A percentile compares a stretch with the other conserved stretches of the same genome.
phyloP scores from a whole-genome alignment of 2,329 filamentous ascomycete genomes.

The Sarocladium oryzae region DNA sequence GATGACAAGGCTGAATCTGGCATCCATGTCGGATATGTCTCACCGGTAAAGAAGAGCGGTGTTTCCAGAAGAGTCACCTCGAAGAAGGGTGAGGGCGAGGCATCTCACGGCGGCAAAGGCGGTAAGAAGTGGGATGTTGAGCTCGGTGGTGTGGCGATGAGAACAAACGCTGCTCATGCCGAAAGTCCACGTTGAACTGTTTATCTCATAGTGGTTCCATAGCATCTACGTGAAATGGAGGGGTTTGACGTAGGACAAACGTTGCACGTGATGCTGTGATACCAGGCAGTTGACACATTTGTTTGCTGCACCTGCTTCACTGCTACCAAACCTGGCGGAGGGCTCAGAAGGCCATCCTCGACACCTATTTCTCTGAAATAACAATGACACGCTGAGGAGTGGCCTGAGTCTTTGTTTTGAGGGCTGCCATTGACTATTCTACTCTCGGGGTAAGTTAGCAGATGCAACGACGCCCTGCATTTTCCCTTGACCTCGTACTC shows the following conservation, averaged over 20 bases:
- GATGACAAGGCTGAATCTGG: slow-evolving; percentile 15
- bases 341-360: too few species aligned
- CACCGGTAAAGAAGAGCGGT: slow-evolving; percentile 14
- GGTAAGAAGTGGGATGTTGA: slow-evolving; percentile 10
- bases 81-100: slow-evolving; percentile 2
- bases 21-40: slow-evolving; percentile 2
- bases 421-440: neutral
- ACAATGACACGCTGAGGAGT: too few species aligned
- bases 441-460: neutral
- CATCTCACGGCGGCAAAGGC: neutral
- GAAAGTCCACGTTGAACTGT: neutral
- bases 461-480: neutral
- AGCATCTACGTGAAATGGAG: too few species aligned
- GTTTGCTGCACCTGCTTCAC: neutral
- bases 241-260: too few species aligned
- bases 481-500: neutral
- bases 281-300: neutral
- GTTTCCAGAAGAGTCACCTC: slow-evolving; percentile 11
- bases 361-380: too few species aligned
- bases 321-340: too few species aligned
- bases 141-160: slow-evolving; percentile 8
- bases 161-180: neutral
- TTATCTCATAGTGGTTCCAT: too few species aligned
- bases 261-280: slow-evolving; percentile 2
- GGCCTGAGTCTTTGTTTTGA: too few species aligned